These are phyloP conservation scores for Podosphaera fusca DNA, from an alignment of 2,329 filamentous ascomycete species.

Conservation along the genomic window DNA sequence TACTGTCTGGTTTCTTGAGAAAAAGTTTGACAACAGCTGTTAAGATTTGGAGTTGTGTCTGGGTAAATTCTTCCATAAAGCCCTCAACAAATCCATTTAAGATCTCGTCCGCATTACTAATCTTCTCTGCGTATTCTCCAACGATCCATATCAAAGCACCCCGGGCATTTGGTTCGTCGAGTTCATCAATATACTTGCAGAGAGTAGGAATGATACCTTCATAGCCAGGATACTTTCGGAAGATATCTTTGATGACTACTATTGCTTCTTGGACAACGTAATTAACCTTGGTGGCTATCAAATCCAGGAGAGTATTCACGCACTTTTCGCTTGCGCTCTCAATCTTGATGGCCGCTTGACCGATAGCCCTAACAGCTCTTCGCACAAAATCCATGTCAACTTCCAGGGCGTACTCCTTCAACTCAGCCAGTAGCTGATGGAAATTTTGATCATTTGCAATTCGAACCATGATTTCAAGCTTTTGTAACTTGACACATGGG, in stretches of 20 bases:
- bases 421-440: slow-evolving; percentile 75
- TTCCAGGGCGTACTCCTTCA: slow-evolving; percentile 94
- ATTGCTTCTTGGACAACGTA: slow-evolving; percentile 97
- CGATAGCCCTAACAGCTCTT: slow-evolving; percentile 83
- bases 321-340: slow-evolving; percentile 87
- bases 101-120: slow-evolving; percentile 94
- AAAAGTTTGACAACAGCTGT: slow-evolving; percentile 96
- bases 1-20: slow-evolving; percentile 84
- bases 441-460: slow-evolving; percentile 96
- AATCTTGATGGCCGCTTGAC: slow-evolving; percentile 96
- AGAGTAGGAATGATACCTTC: slow-evolving; percentile 93
- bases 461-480: slow-evolving; percentile 96
- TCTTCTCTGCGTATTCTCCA: slow-evolving; percentile 97
- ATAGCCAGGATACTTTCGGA: slow-evolving; percentile 91
- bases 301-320: slow-evolving; percentile 74
- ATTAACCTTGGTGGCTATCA: slow-evolving; percentile 95
- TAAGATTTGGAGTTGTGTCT: slow-evolving; percentile 95
- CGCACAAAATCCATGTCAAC: slow-evolving; percentile 98
- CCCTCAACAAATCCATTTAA: slow-evolving; percentile 74
- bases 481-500: slow-evolving; percentile 90
- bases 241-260: slow-evolving; percentile 97
- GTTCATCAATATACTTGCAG: slow-evolving; percentile 87
- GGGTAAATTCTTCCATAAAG: slow-evolving; percentile 90
- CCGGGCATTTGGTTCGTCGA: slow-evolving; percentile 81
- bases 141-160: slow-evolving; percentile 96